These are phyloP conservation scores for Aspergillus proliferans DNA, from an alignment of 2,329 filamentous ascomycete genomes.

Conservation along the genomic window DNA sequence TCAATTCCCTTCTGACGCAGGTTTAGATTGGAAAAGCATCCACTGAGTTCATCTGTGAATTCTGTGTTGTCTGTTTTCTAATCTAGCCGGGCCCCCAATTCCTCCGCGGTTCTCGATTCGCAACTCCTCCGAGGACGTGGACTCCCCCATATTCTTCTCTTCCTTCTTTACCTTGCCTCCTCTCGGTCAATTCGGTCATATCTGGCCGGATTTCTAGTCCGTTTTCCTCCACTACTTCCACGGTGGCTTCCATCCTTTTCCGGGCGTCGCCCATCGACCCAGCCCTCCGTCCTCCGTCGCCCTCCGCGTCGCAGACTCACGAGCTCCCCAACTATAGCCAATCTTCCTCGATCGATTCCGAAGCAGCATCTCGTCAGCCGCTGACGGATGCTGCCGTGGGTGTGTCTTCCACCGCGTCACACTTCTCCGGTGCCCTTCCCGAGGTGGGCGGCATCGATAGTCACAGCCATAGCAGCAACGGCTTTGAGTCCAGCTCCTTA, in stretches of 20 bases:
- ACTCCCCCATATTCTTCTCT: not conserved
- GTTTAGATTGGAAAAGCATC: not conserved
- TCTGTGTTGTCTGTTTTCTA: not conserved
- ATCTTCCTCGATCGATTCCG: conserved; percentile 42
- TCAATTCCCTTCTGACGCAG: not conserved
- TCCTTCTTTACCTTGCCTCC: not conserved
- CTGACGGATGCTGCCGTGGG: conserved; percentile 38
- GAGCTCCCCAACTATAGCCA: conserved; percentile 33
- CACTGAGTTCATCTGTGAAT: not conserved
- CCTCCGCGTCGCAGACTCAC: conserved; percentile 32
- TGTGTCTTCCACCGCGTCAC: conserved; percentile 49
- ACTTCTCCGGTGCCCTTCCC: conserved; percentile 34
- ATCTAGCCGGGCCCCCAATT: not conserved
- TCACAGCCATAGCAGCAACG: conserved; percentile 16
- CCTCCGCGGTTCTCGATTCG: not conserved
- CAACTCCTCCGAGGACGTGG: not conserved
- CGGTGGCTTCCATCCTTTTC: conserved; percentile 54
- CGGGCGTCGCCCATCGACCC: conserved; percentile 54
- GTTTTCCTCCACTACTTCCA: conserved; percentile 48
- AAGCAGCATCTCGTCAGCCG: conserved; percentile 43
- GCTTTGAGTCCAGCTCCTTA: conserved; percentile 28
- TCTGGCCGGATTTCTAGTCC: conserved; percentile 26
- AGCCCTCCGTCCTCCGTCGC: conserved; percentile 41
- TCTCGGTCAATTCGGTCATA: conserved; percentile 24
- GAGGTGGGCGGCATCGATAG: conserved; percentile 26